Evolutionary conservation across 768 basidiomycete genomes (phyloP).

Genomic region (Trametes punicea): DNA sequence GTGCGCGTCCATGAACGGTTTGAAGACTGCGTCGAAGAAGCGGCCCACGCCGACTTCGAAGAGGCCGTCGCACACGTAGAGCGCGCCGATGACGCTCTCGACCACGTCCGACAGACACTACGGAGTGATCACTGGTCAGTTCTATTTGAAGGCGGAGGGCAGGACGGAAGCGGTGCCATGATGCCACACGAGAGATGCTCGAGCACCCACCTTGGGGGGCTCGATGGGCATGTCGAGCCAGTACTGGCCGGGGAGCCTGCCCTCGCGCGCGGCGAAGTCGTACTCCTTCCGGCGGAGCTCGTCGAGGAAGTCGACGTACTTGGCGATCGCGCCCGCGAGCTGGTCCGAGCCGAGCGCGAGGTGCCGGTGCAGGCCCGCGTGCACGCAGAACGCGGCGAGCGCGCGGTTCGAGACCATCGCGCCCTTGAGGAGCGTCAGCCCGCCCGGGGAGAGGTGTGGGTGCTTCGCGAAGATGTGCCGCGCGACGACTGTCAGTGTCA

Average conservation of each 20-base stretch:
- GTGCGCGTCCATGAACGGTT: conserved; percentile 77
- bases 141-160: too few relatives aligned
- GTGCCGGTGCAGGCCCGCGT: conserved; percentile 60
- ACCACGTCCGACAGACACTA: conserved; percentile 78
- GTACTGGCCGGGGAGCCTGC: conserved; percentile 59
- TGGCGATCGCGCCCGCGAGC: conserved; percentile 47
- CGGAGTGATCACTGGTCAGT: not conserved
- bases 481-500: conserved; percentile 61
- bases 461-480: conserved; percentile 66
- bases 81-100: conserved; percentile 75
- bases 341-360: conserved; percentile 55
- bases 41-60: conserved; percentile 55
- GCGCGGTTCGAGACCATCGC: conserved; percentile 85
- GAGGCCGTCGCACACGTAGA: conserved; percentile 75
- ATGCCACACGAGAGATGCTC: not conserved
- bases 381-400: conserved; percentile 73
- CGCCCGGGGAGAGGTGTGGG: conserved; percentile 64
- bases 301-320: conserved; percentile 50
- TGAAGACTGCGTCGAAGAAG: conserved; percentile 64
- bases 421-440: conserved; percentile 75
- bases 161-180: not conserved
- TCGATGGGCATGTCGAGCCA: conserved; percentile 63
- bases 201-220: conserved; percentile 63
- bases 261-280: conserved; percentile 44
- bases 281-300: conserved; percentile 46